Percentiles rank a stretch among this genome's conserved stretches.
phyloP scores from a whole-genome alignment of 805 yeast species.

The Myxozyma kluyveri region DNA sequence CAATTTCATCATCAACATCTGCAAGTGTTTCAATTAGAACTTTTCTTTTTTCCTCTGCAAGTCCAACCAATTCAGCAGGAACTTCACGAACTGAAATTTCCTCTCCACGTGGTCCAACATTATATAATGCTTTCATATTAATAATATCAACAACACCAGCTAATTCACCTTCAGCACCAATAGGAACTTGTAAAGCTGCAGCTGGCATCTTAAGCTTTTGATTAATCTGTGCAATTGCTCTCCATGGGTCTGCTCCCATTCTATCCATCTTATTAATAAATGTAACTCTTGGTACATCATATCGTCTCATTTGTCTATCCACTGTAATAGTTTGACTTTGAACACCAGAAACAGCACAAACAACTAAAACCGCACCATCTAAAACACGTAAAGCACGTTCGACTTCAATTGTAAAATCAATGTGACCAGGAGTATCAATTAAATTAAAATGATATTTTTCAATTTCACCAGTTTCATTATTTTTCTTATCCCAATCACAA shows the following conservation, averaged over 20 bases:
- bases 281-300: conserved; percentile 93
- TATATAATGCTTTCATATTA: conserved; percentile 80
- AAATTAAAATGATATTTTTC: conserved; percentile 80
- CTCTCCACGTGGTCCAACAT: conserved; percentile 91
- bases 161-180: conserved; percentile 84
- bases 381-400: conserved; percentile 97
- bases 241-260: conserved; percentile 98
- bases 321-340: conserved; percentile 98
- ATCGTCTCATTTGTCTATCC: conserved; percentile 97
- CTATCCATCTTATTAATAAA: conserved; percentile 98
- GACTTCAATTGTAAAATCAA: conserved; percentile 97
- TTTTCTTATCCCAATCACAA: conserved; percentile 71
- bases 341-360: conserved; percentile 97
- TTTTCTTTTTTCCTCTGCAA: conserved; percentile 88
- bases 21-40: conserved; percentile 89
- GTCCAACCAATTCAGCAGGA: conserved; percentile 74
- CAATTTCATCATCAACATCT: conserved; percentile 96
- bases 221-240: conserved; percentile 88
- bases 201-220: conserved; percentile 85
- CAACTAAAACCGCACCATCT: conserved; percentile 97
- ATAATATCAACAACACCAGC: conserved; percentile 90
- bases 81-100: conserved; percentile 55
- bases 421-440: conserved; percentile 98
- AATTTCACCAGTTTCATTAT: conserved; percentile 41
- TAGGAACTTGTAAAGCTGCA: conserved; percentile 97